A percentile compares a stretch with the other conserved stretches of the same genome.
Conservation (phyloP, 768 basidiomycete species). For the Tylopilus plumbeoviolaceoides region DNA sequence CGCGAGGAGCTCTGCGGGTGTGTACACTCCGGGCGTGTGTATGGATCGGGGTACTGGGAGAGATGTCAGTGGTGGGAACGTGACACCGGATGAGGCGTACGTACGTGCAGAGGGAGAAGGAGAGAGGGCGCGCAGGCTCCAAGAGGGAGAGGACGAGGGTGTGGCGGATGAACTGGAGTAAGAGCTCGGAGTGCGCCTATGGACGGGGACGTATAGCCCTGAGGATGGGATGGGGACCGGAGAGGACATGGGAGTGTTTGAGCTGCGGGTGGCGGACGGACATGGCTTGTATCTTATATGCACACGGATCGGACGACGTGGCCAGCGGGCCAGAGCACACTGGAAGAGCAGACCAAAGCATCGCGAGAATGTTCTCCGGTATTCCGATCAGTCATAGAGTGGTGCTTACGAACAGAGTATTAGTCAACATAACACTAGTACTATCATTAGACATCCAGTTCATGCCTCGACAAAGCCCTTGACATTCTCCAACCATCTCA, state of each 20-base stretch:
- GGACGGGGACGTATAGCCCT: conserved; percentile 38
- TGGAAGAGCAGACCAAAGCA: no score
- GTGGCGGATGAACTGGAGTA: conserved; percentile 4
- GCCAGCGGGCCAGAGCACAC: background rate
- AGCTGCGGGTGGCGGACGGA: background rate
- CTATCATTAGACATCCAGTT: background rate
- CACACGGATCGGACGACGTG: background rate
- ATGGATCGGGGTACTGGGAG: background rate
- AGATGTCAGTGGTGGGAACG: background rate
- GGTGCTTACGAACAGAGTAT: background rate
- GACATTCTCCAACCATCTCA: conserved; percentile 81
- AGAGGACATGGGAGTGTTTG: conserved; percentile 19
- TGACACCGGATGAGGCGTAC: background rate
- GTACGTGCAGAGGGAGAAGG: conserved; percentile 1
- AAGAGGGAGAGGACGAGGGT: conserved; percentile 10
- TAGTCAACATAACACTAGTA: conserved; percentile 3
- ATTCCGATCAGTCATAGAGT: conserved; percentile 2
- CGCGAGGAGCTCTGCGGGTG: conserved; percentile 22
- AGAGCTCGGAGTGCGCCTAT: conserved; percentile 29
- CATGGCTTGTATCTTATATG: background rate
- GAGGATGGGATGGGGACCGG: conserved; percentile 14
- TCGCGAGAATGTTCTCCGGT: conserved; percentile 18
- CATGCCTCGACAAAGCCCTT: conserved; percentile 75
- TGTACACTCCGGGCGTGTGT: conserved; percentile 19
- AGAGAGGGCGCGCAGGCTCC: conserved; percentile 5